Evolutionary conservation across 306 rosid species (phyloP).

Genomic region (Quercus suber): DNA sequence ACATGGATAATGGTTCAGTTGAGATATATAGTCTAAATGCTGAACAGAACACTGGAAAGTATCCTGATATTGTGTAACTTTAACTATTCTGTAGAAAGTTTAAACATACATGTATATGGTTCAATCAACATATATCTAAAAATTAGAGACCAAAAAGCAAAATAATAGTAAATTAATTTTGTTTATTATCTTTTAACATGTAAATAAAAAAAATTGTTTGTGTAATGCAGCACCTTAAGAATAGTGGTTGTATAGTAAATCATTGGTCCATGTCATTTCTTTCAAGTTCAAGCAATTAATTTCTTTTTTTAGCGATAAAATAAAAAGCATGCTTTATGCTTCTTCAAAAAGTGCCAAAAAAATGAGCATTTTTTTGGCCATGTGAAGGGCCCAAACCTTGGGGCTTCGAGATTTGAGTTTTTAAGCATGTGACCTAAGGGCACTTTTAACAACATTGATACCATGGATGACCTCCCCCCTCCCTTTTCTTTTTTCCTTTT

Average conservation of each 20-base stretch:
- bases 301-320: no score
- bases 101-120: no score
- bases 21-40: slow-evolving; percentile 93
- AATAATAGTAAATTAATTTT: no score
- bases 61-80: slow-evolving; percentile 68
- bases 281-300: no score
- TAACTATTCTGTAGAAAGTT: neutral
- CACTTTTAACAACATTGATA: neutral
- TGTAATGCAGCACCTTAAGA: no score
- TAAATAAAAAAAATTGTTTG: no score
- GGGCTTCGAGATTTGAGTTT: neutral
- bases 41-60: slow-evolving; percentile 86
- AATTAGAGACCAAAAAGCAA: neutral
- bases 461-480: neutral
- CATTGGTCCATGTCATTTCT: no score
- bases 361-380: no score
- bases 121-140: neutral
- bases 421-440: neutral
- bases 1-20: slow-evolving; percentile 70
- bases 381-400: neutral
- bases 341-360: no score
- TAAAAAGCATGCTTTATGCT: no score
- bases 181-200: no score
- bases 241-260: no score
- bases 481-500: neutral